These are phyloP conservation scores for Cucurbita pepo DNA, from an alignment of 306 rosid genomes.

Conservation along the genomic window DNA sequence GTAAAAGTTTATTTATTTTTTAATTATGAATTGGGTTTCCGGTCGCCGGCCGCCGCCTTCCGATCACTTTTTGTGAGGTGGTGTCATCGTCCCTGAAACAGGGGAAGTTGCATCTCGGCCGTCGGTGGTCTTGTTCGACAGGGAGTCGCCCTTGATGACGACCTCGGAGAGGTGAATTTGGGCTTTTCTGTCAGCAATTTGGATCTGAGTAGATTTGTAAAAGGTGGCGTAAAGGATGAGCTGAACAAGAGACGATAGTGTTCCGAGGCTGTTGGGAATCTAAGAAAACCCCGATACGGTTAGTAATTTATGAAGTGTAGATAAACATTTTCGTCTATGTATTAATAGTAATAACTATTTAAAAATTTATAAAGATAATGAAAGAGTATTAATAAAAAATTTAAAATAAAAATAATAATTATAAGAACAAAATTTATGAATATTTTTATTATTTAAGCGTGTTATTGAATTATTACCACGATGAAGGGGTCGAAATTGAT, in stretches of 20 bases:
- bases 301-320: no score
- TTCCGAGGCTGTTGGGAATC: conserved; percentile 81
- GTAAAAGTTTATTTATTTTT: background rate
- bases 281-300: conserved; percentile 8
- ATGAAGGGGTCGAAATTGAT: conserved; percentile 12
- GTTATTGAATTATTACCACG: background rate
- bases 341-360: no score
- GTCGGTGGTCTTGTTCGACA: background rate
- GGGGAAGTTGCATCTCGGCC: no score
- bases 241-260: conserved; percentile 36
- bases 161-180: conserved; percentile 23
- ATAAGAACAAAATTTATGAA: no score
- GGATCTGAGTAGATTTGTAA: conserved; percentile 53
- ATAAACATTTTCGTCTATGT: no score
- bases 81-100: background rate
- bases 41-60: background rate
- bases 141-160: conserved; percentile 1
- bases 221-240: conserved; percentile 62
- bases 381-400: no score
- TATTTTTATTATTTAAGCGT: no score
- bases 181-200: conserved; percentile 33
- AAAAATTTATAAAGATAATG: no score
- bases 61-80: background rate
- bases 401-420: no score
- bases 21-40: background rate